Evolutionary conservation across 2,329 filamentous ascomycete species (phyloP).

Genomic region (Seiridium cupressi): DNA sequence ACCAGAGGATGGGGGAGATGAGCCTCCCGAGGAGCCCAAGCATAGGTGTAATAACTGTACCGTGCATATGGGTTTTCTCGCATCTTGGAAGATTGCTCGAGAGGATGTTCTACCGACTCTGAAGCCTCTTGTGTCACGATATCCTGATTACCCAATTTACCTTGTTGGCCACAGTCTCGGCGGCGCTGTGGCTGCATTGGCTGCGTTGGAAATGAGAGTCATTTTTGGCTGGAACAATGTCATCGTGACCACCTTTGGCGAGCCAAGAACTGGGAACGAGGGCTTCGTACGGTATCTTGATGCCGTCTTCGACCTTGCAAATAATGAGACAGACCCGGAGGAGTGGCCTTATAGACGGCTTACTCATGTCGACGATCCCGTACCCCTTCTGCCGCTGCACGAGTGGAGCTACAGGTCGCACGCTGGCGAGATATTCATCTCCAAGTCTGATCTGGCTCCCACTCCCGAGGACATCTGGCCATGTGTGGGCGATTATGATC

Average conservation of each 20-base stretch:
- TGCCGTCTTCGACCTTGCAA: constrained; percentile 44
- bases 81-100: constrained; percentile 78
- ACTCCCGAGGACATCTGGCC: constrained; percentile 63
- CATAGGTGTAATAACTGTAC: constrained; percentile 80
- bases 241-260: constrained; percentile 88
- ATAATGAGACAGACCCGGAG: constrained; percentile 28
- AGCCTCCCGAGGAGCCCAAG: constrained; percentile 32
- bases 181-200: constrained; percentile 86
- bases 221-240: constrained; percentile 72
- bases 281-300: constrained; percentile 57
- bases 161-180: constrained; percentile 90
- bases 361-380: constrained; percentile 83
- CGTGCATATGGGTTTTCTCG: constrained; percentile 87
- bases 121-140: constrained; percentile 51
- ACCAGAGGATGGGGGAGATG: constrained; percentile 39
- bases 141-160: constrained; percentile 72
- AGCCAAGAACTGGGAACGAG: constrained; percentile 67
- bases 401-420: constrained; percentile 90
- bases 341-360: constrained; percentile 65
- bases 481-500: constrained; percentile 72
- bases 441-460: constrained; percentile 68
- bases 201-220: constrained; percentile 73
- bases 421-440: constrained; percentile 84
- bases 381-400: constrained; percentile 78
- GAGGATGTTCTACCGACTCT: constrained; percentile 67